These are phyloP conservation scores for Brettanomyces naardenensis DNA, from an alignment of 805 yeast species.

Conservation along the genomic window DNA sequence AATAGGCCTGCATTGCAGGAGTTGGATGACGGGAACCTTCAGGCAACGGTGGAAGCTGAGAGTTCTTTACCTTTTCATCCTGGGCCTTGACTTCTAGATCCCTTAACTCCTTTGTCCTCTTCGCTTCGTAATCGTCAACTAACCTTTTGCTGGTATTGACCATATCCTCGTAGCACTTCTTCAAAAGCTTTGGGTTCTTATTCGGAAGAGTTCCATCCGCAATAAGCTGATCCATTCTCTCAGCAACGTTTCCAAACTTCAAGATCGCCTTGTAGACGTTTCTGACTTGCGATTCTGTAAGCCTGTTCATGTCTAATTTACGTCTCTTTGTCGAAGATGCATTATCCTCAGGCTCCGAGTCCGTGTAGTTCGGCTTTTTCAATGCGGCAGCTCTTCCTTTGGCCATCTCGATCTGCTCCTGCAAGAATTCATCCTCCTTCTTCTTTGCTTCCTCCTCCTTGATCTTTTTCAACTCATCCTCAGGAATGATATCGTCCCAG, in stretches of 20 bases:
- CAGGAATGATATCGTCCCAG: conserved; percentile 99
- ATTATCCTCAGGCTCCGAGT: conserved; percentile 28
- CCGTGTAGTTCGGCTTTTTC: conserved; percentile 39
- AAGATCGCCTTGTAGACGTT: conserved; percentile 77
- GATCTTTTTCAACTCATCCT: conserved; percentile 78
- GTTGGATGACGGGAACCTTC: conserved; percentile 24
- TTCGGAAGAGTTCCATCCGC: conserved; percentile 86
- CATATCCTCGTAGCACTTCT: conserved; percentile 70
- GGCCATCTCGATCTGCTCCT: conserved; percentile 85
- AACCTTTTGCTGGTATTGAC: conserved; percentile 51
- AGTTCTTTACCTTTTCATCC: conserved; percentile 39
- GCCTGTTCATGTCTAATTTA: conserved; percentile 36
- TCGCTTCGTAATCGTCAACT: conserved; percentile 57
- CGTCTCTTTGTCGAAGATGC: conserved; percentile 27
- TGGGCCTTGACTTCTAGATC: conserved; percentile 53
- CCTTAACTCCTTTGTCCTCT: conserved; percentile 46
- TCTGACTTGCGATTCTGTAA: conserved; percentile 83
- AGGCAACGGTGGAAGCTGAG: conserved; percentile 20
- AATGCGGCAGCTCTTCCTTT: conserved; percentile 68
- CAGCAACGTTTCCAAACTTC: conserved; percentile 70
- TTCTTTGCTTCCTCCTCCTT: conserved; percentile 87
- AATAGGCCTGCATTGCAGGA: conserved; percentile 27
- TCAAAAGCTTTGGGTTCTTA: conserved; percentile 71
- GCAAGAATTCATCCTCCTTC: conserved; percentile 76
- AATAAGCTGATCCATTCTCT: conserved; percentile 76